Percentiles rank a stretch among this genome's conserved stretches.
These are phyloP conservation scores for Crithidia sp. DNA, from an alignment of 208 protist genomes.

Conservation along the genomic window DNA sequence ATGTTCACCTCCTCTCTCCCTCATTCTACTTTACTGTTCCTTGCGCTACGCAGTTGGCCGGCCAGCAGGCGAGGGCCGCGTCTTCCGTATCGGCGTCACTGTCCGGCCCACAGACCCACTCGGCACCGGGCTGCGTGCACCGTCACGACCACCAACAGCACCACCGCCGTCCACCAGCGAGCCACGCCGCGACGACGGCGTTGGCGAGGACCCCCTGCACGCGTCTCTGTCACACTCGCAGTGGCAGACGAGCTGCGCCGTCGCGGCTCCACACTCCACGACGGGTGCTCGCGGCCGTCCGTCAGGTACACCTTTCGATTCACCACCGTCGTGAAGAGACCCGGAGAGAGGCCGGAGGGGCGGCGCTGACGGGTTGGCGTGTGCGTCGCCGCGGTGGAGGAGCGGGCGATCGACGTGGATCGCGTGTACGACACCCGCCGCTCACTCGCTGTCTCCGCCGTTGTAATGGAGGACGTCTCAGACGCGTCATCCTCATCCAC, in stretches of 20 bases:
- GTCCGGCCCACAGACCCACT: constrained; percentile 1
- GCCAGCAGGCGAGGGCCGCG: background rate
- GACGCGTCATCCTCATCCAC: background rate
- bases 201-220: background rate
- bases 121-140: background rate
- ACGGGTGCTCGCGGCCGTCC: constrained; percentile 12
- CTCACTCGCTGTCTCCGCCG: background rate
- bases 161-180: background rate
- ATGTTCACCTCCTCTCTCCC: background rate
- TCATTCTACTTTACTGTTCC: background rate
- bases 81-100: constrained; percentile 15
- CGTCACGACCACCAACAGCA: background rate
- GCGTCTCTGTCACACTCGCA: background rate
- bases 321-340: constrained; percentile 14
- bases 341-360: constrained; percentile 9
- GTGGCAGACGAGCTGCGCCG: constrained; percentile 2
- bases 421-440: background rate
- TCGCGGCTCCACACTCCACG: constrained; percentile 9
- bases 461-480: background rate
- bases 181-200: constrained; percentile 1
- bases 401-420: background rate
- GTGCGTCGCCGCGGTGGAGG: background rate
- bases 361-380: constrained; percentile 6
- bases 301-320: constrained; percentile 12
- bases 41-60: background rate